Evolutionary conservation across 306 rosid genomes (phyloP).

Genomic region (Trifolium fragiferum): DNA sequence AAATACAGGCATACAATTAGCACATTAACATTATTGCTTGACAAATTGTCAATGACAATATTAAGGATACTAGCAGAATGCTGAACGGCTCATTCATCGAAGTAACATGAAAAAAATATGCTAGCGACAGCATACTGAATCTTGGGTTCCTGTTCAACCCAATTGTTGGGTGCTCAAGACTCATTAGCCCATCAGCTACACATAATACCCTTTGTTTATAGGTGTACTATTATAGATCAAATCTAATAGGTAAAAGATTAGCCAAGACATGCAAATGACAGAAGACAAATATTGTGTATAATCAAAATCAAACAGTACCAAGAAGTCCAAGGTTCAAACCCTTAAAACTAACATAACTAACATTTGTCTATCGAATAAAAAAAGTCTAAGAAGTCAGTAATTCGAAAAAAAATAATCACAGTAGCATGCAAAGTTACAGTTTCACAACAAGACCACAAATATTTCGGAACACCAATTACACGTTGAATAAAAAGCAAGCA

Average conservation of each 20-base stretch:
- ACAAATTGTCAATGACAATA: constrained; percentile 7
- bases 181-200: constrained; percentile 4
- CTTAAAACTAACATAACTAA: neutral
- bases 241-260: constrained; percentile 1
- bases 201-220: neutral
- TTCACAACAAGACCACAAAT: constrained; percentile 12
- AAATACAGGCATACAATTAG: constrained; percentile 23
- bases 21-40: neutral
- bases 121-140: neutral
- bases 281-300: neutral
- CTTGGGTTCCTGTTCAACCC: neutral
- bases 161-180: neutral
- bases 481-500: constrained; percentile 2
- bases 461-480: constrained; percentile 12
- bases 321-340: neutral
- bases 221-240: neutral
- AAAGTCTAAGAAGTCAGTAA: neutral
- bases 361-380: neutral
- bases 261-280: constrained; percentile 11
- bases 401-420: constrained; percentile 14
- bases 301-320: constrained; percentile 22
- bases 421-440: constrained; percentile 7
- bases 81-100: constrained; percentile 15
- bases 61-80: constrained; percentile 34
- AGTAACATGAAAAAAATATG: neutral